Conservation (phyloP, 139 green algal genomes). For the Monoraphidium neglectum region DNA sequence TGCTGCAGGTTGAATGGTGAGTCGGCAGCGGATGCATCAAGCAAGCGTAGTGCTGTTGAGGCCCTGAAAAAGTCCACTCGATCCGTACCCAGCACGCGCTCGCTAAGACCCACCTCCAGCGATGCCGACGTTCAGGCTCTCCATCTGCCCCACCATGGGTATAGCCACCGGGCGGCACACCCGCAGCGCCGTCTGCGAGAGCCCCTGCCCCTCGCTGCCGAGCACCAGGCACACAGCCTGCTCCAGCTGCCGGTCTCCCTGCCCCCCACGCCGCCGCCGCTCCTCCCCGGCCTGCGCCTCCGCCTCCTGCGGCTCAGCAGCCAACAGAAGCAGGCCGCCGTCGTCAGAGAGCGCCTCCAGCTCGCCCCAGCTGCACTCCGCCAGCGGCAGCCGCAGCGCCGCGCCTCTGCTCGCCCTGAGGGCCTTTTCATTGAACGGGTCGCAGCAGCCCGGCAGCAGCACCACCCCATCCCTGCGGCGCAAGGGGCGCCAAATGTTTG, state of each 20-base stretch:
- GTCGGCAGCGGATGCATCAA: no score
- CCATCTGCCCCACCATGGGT: constrained; percentile 72
- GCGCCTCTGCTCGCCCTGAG: constrained; percentile 46
- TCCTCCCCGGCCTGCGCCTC: not conserved
- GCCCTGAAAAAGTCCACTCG: no score
- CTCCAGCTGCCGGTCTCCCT: not conserved
- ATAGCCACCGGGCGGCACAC: constrained; percentile 55
- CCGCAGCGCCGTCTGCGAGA: constrained; percentile 47
- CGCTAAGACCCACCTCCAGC: constrained; percentile 58
- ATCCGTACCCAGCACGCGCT: no score
- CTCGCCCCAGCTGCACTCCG: constrained; percentile 14
- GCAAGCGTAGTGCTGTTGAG: no score
- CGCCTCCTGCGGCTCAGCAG: constrained; percentile 41
- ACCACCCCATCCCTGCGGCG: constrained; percentile 60
- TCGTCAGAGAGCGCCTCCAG: constrained; percentile 25
- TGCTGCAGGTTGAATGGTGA: no score
- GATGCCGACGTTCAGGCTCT: constrained; percentile 82
- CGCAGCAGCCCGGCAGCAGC: constrained; percentile 80
- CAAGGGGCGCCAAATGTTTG: no score
- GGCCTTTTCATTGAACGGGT: constrained; percentile 74
- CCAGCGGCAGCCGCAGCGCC: constrained; percentile 33
- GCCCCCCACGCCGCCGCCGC: not conserved
- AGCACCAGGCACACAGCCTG: constrained; percentile 67
- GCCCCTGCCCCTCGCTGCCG: constrained; percentile 77
- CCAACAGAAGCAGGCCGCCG: constrained; percentile 46